Conservation (phyloP, 176 grass and related monocot genomes). For the Pontederia paniculata region DNA sequence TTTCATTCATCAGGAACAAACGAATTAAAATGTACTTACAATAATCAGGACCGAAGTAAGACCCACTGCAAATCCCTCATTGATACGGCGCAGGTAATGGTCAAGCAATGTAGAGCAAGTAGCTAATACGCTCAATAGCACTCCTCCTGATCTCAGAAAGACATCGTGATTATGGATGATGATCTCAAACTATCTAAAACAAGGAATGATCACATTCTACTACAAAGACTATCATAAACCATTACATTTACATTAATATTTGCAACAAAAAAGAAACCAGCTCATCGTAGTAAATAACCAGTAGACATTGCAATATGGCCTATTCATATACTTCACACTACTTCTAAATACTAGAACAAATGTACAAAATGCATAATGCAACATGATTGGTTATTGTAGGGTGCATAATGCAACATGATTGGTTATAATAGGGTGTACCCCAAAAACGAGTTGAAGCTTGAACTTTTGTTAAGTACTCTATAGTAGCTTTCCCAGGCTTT, state of each 20-base stretch:
- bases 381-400: neutral
- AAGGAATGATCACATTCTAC: too few species aligned
- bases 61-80: constrained; percentile 73
- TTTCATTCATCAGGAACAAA: constrained; percentile 17
- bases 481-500: constrained; percentile 88
- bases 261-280: too few species aligned
- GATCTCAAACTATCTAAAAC: too few species aligned
- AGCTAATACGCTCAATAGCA: constrained; percentile 72
- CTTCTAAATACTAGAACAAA: too few species aligned
- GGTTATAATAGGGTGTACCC: constrained; percentile 31
- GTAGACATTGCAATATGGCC: too few species aligned
- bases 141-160: constrained; percentile 35
- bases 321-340: too few species aligned
- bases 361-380: too few species aligned
- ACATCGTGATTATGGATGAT: too few species aligned
- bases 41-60: constrained; percentile 96
- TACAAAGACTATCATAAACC: too few species aligned
- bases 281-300: too few species aligned
- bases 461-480: constrained; percentile 89
- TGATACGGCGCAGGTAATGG: constrained; percentile 72
- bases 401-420: neutral
- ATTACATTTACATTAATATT: too few species aligned
- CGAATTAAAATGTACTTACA: constrained; percentile 49
- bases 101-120: constrained; percentile 94
- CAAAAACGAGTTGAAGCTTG: constrained; percentile 98